Evolutionary conservation across 2,329 filamentous ascomycete genomes (phyloP), one percentile per base, ranked within the genome.

Genomic region (Sporothrix pseudoabietina): DNA sequence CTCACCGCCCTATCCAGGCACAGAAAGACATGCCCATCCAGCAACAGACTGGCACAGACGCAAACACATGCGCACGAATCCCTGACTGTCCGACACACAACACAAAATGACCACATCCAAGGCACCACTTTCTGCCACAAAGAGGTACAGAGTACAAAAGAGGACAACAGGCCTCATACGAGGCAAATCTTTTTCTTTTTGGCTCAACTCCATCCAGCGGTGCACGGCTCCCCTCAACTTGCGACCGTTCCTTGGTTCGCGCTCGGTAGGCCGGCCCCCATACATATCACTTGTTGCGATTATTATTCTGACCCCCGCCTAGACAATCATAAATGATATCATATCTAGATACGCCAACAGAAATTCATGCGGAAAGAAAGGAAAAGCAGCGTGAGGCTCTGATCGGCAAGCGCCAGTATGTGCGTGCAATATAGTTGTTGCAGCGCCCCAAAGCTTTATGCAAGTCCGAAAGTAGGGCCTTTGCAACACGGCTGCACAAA

Each of bases 291-390:
- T 16, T 30, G 10, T 57, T 30, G 26, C 26, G 55, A 57, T 2
- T 57, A 0, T 57, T 57, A 9, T 57, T 57, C 54, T 57, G 55
- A 57, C 55, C 55, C 55, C 55, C 55, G 52, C 52, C 52, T 54
- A 57, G 22, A n/a, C 26, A 61, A 4, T n/a, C 6, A 10, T n/a
- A 39, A 19, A 61, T 39, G 57, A 61, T 39, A 61, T 61, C 32
- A 41, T 61, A 41, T 39, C 26, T 61, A 14, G 10, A 61, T n/a
- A 12, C 10, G 57, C 32, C 57, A 10, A 6, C 30, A 16, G 35
- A n/a, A 16, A 9, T n/a, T n/a, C 32, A 35, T 16, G 7, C 19
- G 19, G 1, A n/a, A 3, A 61, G 6, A 32, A 57, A 26, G 3
- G 16, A 22, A 61, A n/a, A 22, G 5, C 19, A 8, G 35, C 57